Evolutionary conservation across 192 early-diverging fungal genomes (phyloP), one percentile per base, ranked within the genome.

Genomic region (Podochytrium sp.): DNA sequence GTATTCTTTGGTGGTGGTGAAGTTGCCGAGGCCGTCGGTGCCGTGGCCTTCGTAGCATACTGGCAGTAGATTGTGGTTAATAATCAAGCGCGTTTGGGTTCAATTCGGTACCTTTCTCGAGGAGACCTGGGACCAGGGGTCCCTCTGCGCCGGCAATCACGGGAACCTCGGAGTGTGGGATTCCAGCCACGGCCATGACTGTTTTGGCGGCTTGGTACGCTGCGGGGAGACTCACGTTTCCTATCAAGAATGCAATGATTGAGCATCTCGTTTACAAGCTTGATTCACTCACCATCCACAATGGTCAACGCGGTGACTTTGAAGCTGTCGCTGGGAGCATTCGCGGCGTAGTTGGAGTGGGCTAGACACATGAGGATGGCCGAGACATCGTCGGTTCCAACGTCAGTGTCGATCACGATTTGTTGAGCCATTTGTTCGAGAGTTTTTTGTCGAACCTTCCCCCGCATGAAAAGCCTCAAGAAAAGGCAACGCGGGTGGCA

Each of bases 381-480:
- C 2, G 78, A 75, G 37, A 78, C 78, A 43, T 85, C 83, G 63
- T 85, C 83, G 23, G 77, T 75, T 30, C 83, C 83, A 25, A 68
- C 70, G 57, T 85, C 83, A 16, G 73, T 76, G 79, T 83, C 80
- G 30, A 84, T 78, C 27, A 84, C 71, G 2, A 63, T 14, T 7
- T 12, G 55, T 14, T 20, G 43, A 47, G 43, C 10, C 43, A 47
- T 57, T 57, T 57, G 7, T 57, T 25, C 10, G 55, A 7, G 55
- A 57, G 55, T 57, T 57, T 47, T 20, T 12, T 12, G 20, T 20
- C 10, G 20, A 47, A 47, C 43, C 43, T 12, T 47, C 43, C 7
- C 43, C 43, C 43, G 43, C 43, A 47, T 47, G 10, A 47, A 47
- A 20, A 7, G 10, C 43, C 7, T 20, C 20, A 12, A 47, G 20